phyloP scores from a whole-genome alignment of 1,284 basidiomycete genomes.

The Moniliella sp. region DNA sequence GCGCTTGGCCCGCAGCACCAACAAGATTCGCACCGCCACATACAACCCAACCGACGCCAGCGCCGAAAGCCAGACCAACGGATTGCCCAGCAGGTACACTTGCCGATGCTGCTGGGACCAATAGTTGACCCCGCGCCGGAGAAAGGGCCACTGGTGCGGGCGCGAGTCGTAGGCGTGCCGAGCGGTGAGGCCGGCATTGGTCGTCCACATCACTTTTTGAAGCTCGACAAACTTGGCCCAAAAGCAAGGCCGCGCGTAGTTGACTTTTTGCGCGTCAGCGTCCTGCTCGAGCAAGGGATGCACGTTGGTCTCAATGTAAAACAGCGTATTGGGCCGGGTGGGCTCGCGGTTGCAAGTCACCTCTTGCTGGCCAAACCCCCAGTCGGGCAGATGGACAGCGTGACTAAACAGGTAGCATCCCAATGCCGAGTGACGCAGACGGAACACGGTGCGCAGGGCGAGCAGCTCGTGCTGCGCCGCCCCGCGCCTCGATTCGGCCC shows the following conservation, averaged over 20 bases:
- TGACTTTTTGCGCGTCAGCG: slow-evolving; percentile 3
- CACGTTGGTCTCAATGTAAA: slow-evolving; percentile 71
- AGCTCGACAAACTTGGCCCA: slow-evolving; percentile 73
- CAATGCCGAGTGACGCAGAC: slow-evolving; percentile 60
- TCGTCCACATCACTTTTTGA: slow-evolving; percentile 91
- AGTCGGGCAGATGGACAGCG: slow-evolving; percentile 85
- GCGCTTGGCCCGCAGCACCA: slow-evolving; percentile 69
- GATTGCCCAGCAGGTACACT: slow-evolving; percentile 84
- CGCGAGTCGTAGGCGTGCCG: slow-evolving; percentile 83
- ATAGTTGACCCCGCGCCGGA: slow-evolving; percentile 75
- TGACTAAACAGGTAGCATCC: slow-evolving; percentile 95
- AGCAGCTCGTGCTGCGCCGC: no score
- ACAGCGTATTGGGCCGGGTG: slow-evolving; percentile 65
- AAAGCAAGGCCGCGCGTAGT: slow-evolving; percentile 75
- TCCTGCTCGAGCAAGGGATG: slow-evolving; percentile 41
- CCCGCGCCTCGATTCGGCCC: slow-evolving; percentile 46
- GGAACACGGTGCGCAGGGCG: slow-evolving; percentile 62
- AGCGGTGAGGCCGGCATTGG: slow-evolving; percentile 81
- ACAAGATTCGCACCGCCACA: slow-evolving; percentile 47
- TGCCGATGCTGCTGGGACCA: slow-evolving; percentile 92
- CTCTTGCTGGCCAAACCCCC: slow-evolving; percentile 95
- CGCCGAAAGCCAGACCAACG: slow-evolving; percentile 71
- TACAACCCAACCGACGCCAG: slow-evolving; percentile 52
- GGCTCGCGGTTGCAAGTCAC: slow-evolving; percentile 93
- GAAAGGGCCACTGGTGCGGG: slow-evolving; percentile 65